These are phyloP conservation scores for Crepidotus variabilis DNA, from an alignment of 768 basidiomycete species.

Conservation along the genomic window DNA sequence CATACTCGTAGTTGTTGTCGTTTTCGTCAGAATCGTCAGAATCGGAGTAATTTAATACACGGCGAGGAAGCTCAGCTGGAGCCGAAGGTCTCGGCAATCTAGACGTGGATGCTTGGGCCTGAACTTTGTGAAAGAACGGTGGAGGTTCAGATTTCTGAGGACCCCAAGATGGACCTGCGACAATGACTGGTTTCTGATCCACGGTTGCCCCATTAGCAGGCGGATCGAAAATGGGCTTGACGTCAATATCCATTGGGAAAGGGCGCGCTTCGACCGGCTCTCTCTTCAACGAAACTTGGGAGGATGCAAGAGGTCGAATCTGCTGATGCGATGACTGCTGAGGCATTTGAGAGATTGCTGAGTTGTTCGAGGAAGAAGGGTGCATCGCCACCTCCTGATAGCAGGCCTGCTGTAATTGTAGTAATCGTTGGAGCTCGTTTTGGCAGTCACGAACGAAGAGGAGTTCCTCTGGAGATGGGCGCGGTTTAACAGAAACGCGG, in stretches of 20 bases:
- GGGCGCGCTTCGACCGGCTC: background rate
- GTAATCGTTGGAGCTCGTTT: conserved; percentile 8
- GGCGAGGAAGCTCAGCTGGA: background rate
- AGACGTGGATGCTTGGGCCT: background rate
- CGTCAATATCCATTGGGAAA: conserved; percentile 5
- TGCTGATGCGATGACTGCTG: background rate
- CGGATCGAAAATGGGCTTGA: background rate
- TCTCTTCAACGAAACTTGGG: background rate
- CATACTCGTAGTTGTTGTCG: conserved; percentile 8
- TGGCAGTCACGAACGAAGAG: background rate
- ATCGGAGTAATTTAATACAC: background rate
- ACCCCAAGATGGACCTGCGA: background rate
- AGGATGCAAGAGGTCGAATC: background rate
- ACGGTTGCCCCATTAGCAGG: background rate
- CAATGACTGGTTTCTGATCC: background rate
- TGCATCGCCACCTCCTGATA: background rate
- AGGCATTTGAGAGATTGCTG: background rate
- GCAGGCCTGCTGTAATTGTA: background rate
- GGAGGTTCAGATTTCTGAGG: background rate
- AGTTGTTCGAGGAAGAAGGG: background rate
- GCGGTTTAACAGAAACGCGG: background rate
- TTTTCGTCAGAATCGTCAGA: conserved; percentile 1
- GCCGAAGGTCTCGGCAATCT: background rate
- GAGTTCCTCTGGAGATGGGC: background rate
- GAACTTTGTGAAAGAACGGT: no score